Percentiles rank a stretch among this genome's conserved stretches.
Conservation (phyloP, 495 filamentous ascomycete species). For the Stereocaulon alpinum region DNA sequence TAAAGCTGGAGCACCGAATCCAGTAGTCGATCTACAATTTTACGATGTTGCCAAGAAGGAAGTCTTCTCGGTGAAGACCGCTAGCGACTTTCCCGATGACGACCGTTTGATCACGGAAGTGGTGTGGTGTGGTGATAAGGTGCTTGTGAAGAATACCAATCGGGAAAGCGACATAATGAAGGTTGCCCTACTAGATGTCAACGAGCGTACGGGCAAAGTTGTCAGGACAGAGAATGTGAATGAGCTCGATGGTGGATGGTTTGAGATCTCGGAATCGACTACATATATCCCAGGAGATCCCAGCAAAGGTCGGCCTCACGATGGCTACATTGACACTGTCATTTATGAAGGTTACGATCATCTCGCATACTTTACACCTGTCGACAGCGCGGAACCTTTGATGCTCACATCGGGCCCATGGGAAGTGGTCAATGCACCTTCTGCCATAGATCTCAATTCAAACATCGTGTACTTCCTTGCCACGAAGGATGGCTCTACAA, state of each 20-base stretch:
- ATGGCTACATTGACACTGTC: constrained; percentile 89
- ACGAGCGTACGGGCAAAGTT: constrained; percentile 60
- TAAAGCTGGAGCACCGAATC: constrained; percentile 90
- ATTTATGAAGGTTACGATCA: constrained; percentile 84
- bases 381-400: constrained; percentile 69
- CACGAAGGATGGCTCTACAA: constrained; percentile 76
- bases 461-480: constrained; percentile 86
- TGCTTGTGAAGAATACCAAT: constrained; percentile 84
- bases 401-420: constrained; percentile 82
- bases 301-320: constrained; percentile 59
- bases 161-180: constrained; percentile 84
- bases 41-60: constrained; percentile 77
- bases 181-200: constrained; percentile 77
- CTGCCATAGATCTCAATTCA: constrained; percentile 71
- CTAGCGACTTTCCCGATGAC: constrained; percentile 66
- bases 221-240: constrained; percentile 69
- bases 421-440: constrained; percentile 87
- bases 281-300: constrained; percentile 79
- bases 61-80: constrained; percentile 65
- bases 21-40: constrained; percentile 75
- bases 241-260: constrained; percentile 87
- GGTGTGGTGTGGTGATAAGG: constrained; percentile 76
- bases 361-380: constrained; percentile 85
- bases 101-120: constrained; percentile 89
- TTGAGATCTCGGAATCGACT: constrained; percentile 84